These are phyloP conservation scores for Skeletonema costatum DNA, from an alignment of 108 stramenopile genomes.

Conservation along the genomic window DNA sequence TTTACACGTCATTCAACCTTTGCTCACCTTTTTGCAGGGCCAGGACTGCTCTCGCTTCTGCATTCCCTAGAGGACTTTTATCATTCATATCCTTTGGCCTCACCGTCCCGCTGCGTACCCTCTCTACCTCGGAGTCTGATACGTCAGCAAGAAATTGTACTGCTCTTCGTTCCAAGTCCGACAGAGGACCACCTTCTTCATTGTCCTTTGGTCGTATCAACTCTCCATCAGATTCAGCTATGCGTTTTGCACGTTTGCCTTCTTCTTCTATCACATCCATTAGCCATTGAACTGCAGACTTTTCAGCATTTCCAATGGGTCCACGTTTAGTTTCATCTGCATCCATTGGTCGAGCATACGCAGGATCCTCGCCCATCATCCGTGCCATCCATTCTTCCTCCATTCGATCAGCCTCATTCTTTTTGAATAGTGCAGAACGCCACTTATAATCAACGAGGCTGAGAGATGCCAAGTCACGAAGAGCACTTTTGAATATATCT, in stretches of 20 bases:
- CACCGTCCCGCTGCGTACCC: slow-evolving; percentile 52
- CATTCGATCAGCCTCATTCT: slow-evolving; percentile 77
- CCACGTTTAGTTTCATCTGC: slow-evolving; percentile 70
- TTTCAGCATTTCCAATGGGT: slow-evolving; percentile 79
- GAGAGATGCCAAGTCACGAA: slow-evolving; percentile 66
- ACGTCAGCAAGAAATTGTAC: slow-evolving; percentile 66
- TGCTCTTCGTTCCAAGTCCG: slow-evolving; percentile 62
- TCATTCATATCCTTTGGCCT: slow-evolving; percentile 81
- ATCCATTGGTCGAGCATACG: slow-evolving; percentile 88
- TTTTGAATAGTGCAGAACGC: slow-evolving; percentile 75
- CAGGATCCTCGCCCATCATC: slow-evolving; percentile 82
- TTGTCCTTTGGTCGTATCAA: slow-evolving; percentile 72
- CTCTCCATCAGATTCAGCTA: slow-evolving; percentile 67
- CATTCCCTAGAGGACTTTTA: slow-evolving; percentile 75
- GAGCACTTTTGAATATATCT: slow-evolving; percentile 42
- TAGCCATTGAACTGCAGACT: slow-evolving; percentile 72
- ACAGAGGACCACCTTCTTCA: slow-evolving; percentile 70
- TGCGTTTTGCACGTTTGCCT: slow-evolving; percentile 71
- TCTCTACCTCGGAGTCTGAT: slow-evolving; percentile 60
- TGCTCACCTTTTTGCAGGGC: slow-evolving; percentile 43
- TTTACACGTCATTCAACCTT: background rate
- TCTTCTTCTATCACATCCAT: slow-evolving; percentile 82
- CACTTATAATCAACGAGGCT: slow-evolving; percentile 81
- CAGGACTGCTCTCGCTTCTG: slow-evolving; percentile 58
- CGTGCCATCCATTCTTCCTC: slow-evolving; percentile 73